These are phyloP conservation scores for Farysia itapuensis DNA, from an alignment of 1,284 basidiomycete species.

Conservation along the genomic window DNA sequence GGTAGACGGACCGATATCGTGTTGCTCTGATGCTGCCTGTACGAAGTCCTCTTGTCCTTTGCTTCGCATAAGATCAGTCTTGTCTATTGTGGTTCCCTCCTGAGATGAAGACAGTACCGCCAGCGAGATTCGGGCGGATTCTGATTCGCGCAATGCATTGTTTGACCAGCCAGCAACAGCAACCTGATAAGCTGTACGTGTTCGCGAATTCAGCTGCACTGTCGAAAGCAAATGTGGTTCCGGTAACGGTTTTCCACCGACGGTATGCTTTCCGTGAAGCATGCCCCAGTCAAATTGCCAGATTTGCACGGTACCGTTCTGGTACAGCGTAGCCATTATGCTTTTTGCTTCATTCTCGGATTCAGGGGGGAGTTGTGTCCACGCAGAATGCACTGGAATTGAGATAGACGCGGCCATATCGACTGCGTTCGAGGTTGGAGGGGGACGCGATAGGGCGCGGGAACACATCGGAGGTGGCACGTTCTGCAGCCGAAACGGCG, in stretches of 20 bases:
- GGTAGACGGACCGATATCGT: background rate
- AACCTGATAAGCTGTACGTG: conserved; percentile 13
- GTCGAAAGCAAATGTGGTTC: conserved; percentile 7
- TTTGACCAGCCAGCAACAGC: conserved; percentile 25
- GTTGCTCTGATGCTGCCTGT: background rate
- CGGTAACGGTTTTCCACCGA: conserved; percentile 27
- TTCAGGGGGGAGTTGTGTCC: conserved; percentile 67
- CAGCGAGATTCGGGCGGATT: conserved; percentile 14
- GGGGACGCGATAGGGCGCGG: conserved; percentile 65
- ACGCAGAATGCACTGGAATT: conserved; percentile 61
- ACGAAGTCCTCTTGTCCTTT: background rate
- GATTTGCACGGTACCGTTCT: conserved; percentile 65
- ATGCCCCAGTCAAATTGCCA: conserved; percentile 64
- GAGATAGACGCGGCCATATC: conserved; percentile 5
- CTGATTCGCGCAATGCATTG: conserved; percentile 2
- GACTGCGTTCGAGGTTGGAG: conserved; percentile 4
- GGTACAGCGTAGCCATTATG: conserved; percentile 69
- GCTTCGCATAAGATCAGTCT: conserved; percentile 6
- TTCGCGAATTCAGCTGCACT: background rate
- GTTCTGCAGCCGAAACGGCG: conserved; percentile 89
- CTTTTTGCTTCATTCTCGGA: conserved; percentile 61
- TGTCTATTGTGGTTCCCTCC: conserved; percentile 1
- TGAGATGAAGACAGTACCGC: conserved; percentile 17
- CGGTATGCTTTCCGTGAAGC: conserved; percentile 19
- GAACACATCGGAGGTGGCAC: conserved; percentile 94